Evolutionary conservation across 441 rosid species (phyloP).

Genomic region (Erysimum cheiri): DNA sequence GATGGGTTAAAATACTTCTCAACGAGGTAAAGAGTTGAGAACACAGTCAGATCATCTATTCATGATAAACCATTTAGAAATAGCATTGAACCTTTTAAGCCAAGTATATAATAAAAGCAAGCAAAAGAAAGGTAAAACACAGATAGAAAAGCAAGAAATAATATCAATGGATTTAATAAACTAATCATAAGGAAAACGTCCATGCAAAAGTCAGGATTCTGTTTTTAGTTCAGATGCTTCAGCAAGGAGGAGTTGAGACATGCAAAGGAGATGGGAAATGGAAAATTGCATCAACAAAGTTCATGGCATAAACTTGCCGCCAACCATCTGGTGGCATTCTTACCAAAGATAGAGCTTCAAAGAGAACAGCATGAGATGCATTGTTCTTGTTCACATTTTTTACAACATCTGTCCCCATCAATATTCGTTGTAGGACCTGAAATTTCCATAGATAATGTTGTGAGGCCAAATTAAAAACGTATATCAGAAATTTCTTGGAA

Average conservation of each 20-base stretch:
- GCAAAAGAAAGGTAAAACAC: background rate
- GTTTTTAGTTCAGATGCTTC: constrained; percentile 3
- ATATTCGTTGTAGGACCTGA: constrained; percentile 95
- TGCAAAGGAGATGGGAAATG: background rate
- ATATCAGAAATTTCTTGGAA: constrained; percentile 17
- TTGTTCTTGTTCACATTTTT: constrained; percentile 99
- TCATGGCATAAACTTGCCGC: constrained; percentile 3
- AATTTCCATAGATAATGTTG: constrained; percentile 42
- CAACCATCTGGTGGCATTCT: constrained; percentile 42
- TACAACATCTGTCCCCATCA: constrained; percentile 99
- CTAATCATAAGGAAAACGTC: background rate
- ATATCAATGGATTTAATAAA: no score
- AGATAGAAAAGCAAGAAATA: no score
- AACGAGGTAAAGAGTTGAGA: background rate
- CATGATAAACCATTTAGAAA: constrained; percentile 1
- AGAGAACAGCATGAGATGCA: constrained; percentile 99
- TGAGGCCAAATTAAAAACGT: constrained; percentile 39
- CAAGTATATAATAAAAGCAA: background rate
- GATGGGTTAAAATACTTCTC: no score
- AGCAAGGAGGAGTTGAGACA: constrained; percentile 1
- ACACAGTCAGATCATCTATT: background rate
- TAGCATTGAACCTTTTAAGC: constrained; percentile 12
- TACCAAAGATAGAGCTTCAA: constrained; percentile 98
- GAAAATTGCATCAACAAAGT: constrained; percentile 14
- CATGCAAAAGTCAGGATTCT: constrained; percentile 11